Evolutionary conservation across 495 filamentous ascomycete genomes (phyloP).

Genomic region (Parathielavia hyrcaniae): DNA sequence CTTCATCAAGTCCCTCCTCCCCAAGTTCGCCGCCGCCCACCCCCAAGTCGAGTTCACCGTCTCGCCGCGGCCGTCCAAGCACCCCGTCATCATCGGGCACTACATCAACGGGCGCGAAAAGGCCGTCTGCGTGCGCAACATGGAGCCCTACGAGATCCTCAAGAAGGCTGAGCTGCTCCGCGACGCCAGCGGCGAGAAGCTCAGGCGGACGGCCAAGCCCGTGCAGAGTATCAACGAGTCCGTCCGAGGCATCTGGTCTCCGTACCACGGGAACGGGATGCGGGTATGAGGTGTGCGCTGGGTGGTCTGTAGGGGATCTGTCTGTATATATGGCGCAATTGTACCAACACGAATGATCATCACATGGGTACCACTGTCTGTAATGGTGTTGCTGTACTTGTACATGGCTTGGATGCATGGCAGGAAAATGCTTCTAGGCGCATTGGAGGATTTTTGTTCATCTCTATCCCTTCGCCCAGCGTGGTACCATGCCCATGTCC

Average conservation of each 20-base stretch:
- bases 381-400: conserved; percentile 1
- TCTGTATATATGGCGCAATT: conserved; percentile 6
- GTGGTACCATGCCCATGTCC: conserved; percentile 4
- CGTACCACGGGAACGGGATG: conserved; percentile 68
- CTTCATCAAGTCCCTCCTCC: conserved; percentile 71
- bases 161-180: conserved; percentile 75
- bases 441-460: conserved; percentile 7
- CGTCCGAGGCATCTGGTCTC: conserved; percentile 91
- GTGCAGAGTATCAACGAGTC: conserved; percentile 83
- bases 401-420: neutral
- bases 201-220: conserved; percentile 70
- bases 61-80: conserved; percentile 77
- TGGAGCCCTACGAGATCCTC: conserved; percentile 71
- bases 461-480: conserved; percentile 15
- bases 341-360: conserved; percentile 12
- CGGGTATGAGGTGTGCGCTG: conserved; percentile 29
- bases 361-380: neutral
- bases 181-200: conserved; percentile 79
- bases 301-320: conserved; percentile 8
- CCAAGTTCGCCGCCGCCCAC: conserved; percentile 68
- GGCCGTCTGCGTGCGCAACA: conserved; percentile 79
- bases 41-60: conserved; percentile 88
- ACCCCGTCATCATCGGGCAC: conserved; percentile 77
- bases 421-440: neutral
- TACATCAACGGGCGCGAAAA: conserved; percentile 88